Evolutionary conservation across 306 rosid genomes (phyloP).

Genomic region (Cicer chorassanicum): DNA sequence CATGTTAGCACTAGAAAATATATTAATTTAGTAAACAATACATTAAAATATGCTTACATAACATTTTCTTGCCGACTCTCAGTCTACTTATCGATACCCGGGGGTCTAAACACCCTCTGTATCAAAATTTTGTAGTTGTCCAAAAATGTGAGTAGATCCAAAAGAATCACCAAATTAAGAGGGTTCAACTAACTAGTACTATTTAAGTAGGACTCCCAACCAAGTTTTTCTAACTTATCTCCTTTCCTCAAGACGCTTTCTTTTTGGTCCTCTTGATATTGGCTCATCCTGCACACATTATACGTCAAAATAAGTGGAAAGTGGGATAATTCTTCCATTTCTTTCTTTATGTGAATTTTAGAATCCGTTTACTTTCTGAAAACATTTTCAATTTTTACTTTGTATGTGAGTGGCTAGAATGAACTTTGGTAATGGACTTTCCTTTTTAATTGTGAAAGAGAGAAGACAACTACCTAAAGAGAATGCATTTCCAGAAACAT

Average conservation of each 20-base stretch:
- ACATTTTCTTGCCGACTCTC: conserved; percentile 22
- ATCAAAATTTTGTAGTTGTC: conserved; percentile 30
- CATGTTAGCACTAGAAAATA: conserved; percentile 24
- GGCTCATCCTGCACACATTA: conserved; percentile 66
- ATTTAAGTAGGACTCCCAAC: conserved; percentile 68
- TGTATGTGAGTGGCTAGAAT: too few relatives aligned
- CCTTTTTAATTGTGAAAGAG: too few relatives aligned
- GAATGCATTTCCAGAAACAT: too few relatives aligned
- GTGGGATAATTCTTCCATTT: background rate
- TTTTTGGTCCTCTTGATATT: conserved; percentile 72
- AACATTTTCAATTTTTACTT: too few relatives aligned
- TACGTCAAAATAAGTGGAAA: conserved; percentile 24
- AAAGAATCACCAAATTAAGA: conserved; percentile 18
- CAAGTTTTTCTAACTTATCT: conserved; percentile 64
- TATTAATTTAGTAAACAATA: background rate
- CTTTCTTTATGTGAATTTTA: conserved; percentile 10
- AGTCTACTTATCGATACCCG: conserved; percentile 19
- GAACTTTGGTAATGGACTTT: too few relatives aligned
- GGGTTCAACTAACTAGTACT: conserved; percentile 34
- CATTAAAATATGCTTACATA: background rate
- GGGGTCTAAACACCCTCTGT: background rate
- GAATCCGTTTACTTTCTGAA: too few relatives aligned
- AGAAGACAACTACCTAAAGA: too few relatives aligned
- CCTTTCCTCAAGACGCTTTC: conserved; percentile 69
- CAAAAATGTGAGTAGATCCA: conserved; percentile 32